A percentile compares a stretch with the other conserved stretches of the same genome.
These are phyloP conservation scores for Gracilaria gracilis DNA, from an alignment of 23 red algal genomes.

Conservation along the genomic window DNA sequence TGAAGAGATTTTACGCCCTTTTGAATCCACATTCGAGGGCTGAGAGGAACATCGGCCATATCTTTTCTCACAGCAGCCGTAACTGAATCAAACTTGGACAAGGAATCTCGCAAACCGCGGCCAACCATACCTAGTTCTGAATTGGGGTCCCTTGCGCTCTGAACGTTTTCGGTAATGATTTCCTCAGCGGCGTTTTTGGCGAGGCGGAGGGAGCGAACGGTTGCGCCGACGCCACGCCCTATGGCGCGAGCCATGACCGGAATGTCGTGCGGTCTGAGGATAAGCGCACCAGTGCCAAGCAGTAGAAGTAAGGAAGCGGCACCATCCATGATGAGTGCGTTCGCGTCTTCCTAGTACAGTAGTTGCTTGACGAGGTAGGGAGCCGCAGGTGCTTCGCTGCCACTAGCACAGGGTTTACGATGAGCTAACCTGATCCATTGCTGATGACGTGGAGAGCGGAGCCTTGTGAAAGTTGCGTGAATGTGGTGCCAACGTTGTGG, in stretches of 20 bases:
- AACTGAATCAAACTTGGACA: conserved; percentile 55
- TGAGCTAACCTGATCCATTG: neutral
- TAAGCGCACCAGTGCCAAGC: conserved; percentile 10
- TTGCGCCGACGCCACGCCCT: conserved; percentile 20
- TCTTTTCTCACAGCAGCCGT: conserved; percentile 28
- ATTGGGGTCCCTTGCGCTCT: neutral
- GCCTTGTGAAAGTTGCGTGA: no score
- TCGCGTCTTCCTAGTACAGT: neutral
- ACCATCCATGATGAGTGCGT: neutral
- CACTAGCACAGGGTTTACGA: neutral
- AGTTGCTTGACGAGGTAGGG: neutral
- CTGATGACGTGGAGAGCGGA: neutral
- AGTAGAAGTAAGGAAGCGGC: conserved; percentile 22
- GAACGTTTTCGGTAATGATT: conserved; percentile 23
- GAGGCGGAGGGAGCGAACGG: conserved; percentile 26
- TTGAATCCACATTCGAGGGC: conserved; percentile 30
- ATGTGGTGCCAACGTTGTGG: no score
- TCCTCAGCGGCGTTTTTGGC: conserved; percentile 34
- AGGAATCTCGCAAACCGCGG: conserved; percentile 29
- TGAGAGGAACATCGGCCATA: conserved; percentile 47
- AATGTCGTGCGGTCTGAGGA: conserved; percentile 50
- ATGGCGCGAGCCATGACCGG: conserved; percentile 25
- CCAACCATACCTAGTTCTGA: neutral
- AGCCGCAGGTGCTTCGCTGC: neutral
- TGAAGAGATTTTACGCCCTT: conserved; percentile 23